Base-by-base conservation (phyloP, 805 yeast species). In the Candida adriatica region DNA sequence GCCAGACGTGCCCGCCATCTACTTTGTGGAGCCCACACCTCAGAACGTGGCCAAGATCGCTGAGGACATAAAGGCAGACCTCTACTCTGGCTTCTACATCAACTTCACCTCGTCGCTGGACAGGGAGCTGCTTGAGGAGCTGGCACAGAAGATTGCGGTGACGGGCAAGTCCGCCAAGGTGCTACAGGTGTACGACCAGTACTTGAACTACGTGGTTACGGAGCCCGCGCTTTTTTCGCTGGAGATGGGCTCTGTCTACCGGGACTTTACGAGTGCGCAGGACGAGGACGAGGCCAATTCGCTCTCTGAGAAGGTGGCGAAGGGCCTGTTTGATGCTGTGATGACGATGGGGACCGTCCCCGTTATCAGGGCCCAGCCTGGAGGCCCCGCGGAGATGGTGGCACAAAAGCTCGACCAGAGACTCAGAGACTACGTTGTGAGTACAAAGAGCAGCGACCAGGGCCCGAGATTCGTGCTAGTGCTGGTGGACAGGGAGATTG, bases 371-470 rank as follows among this genome's bases (percentile, higher is more conserved):
- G 80, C 95, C 31, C 88, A 92, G 27, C 67, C 79, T 25, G 94
- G 94, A 29, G 96, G 96, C 2, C 94, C 99, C 0, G 96, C 97
- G 2, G 97, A 92, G 54, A 70, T 88, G 51, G 82, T 92, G 23
- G 94, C 96, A 2, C 82, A 80, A 45, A 83, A 80, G 48, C 67
- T 92, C 38, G 96, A 94, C 50, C 72, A 75, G 48, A 79, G 76
- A 50, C 64, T 92, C 39, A 70, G 97, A 34, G 96, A 92, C 50
- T 82, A 85, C 51, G 81, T 87, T 26, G 71, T 81, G 37, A 90
- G 87, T 54, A 34, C 76, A 59, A 50, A 64, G 49, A 37, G 30
- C 23, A 30, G 34, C 13, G 51, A 45, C 16, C 51, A 59, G 6
- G 45, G 66, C 24, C 79, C 78, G 35, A 66, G 95, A 39, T 73